Evolutionary conservation across 805 yeast species (phyloP), one percentile per base, ranked within the genome.

Genomic region (Schizosaccharomyces lindneri): DNA sequence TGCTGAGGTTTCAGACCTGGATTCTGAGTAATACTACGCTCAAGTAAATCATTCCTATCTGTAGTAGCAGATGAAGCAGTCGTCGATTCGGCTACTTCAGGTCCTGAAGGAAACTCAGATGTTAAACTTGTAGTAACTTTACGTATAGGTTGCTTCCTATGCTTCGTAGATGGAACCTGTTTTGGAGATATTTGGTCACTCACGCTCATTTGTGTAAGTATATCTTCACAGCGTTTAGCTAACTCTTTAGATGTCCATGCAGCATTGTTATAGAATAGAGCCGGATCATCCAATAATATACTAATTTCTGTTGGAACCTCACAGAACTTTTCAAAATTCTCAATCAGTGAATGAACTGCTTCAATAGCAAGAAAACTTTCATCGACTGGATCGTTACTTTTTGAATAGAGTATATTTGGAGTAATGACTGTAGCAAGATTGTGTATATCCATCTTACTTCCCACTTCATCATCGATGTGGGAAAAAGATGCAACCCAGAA

Each of bases 401-500:
- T 46, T 0, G 74, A 69, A 66, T 83, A 84, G 51, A 94, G 75
- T 57, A 93, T 82, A 68, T 89, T 93, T 1, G 99, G 99, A 0
- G 97, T 85, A 60, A 93, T 78, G 2, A 93, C 99, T 0, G 97
- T 93, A 1, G 98, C 95, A 65, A 93, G 76, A 70, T 93, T 93
- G 69, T 88, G 95, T 43, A 85, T 80, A 70, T 90, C 97, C 98
- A 93, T 93, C 73, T 90, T 93, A 2, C 97, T 87, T 0, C 93
- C 93, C 27, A 81, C 80, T 66, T 85, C 89, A 67, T 87, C 94
- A 68, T 88, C 97, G 64, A 89, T 81, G 66, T 87, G 89, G 1
- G 97, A 85, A 73, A 93, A 93, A 1, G 97, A 86, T 0, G 97
- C 87, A 1, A 89, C 90, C 97, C 97, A 93, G 71, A 83, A 83